Base-by-base conservation (phyloP, 768 basidiomycete species). In the Tylopilus rubrobrunneus region DNA sequence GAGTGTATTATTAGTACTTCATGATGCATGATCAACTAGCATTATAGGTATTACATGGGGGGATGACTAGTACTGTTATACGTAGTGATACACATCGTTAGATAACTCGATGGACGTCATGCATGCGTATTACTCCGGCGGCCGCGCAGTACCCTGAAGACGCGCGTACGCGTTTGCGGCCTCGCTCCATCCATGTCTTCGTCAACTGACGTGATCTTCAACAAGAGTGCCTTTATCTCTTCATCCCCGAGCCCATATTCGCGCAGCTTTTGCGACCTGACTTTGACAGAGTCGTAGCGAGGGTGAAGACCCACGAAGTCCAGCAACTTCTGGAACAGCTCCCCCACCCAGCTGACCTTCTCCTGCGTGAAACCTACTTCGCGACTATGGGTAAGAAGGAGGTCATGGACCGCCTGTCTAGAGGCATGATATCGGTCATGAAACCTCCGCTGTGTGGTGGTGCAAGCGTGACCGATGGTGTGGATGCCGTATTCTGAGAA, bases 361-460 rank as follows among this genome's bases (percentile, higher is more conserved):
- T 67, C 67, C 49, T 59, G 59, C 25, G 33, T 52, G 52, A 62
- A 68, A 33, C 58, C 56, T 33, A 11, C 21, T 36, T 58, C 67
- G 47, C 37, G 43, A 23, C 57, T 59, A 37, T 63, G 58, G 8
- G 54, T 25, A 14, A 63, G 27, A 1, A 68, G 46, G 42, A 68
- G 65, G 10, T 61, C 59, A 33, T 60, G 59, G 28, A 68, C 60
- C 34, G 31, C 54, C 53, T 56, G 44, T 46, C 66, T 55, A 37
- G 67, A 68, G 40, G 51, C 45, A 25, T 33, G 21, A 46, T 68
- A 68, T 40, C 63, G 63, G 7, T 71, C 62, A 14, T 59, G 42
- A 44, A 71, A 60, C n/a, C 56, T 50, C 47, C 55, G 63, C 29
- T 53, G 70, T 45, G 75, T 61, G 15, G 76, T 73, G 6, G 66